Base-by-base conservation (phyloP, 352 stramenopile genomes). In the Pythium aristosporum region DNA sequence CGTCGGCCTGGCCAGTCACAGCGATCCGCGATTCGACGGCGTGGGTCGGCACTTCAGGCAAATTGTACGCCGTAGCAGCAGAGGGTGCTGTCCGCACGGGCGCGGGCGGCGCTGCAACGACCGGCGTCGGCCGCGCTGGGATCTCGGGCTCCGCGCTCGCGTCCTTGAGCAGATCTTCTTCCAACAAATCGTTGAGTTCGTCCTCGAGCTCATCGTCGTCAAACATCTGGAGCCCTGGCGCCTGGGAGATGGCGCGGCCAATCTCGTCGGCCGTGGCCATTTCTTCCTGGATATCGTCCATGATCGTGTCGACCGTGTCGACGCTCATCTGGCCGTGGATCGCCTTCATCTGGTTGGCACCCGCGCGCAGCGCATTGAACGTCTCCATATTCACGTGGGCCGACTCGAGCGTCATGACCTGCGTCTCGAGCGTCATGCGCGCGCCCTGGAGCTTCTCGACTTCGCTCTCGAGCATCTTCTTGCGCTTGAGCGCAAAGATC, bases 401-500 rank as follows among this genome's bases (percentile, higher is more conserved):
- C 51, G 82, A 93, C 74, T 98, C 91, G 46, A 98, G 80, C 54
- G 91, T 94, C 75, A 98, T 97, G 39, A 92, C 84, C 65, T 95
- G 88, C 55, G 83, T 92, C 82, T 99, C 96, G 16, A 99, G 81
- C 52, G 95, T 99, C 89, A 99, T 98, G 66, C 97, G 95, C 21
- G 97, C 87, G 51, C 91, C 91, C 71, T 98, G 86, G 61, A 99
- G 97, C 82, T 99, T 99, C 69, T 98, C 95, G 46, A 98, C 89
- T 74, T 99, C 96, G 43, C 89, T 85, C 71, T 99, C 96, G 72
- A 98, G 98, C 78, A 99, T 96, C 67, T 99, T 99, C 87, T 99
- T 99, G 67, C 95, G 89, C 79, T 99, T 99, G 43, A 99, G 87
- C 50, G 93, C 92, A 74, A 98, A 99, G 44, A 99, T 88, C 30